A percentile compares a stretch with the other conserved stretches of the same genome.
Conservation (phyloP, 192 early-diverging fungal genomes). For the Entophlyctis luteolus region DNA sequence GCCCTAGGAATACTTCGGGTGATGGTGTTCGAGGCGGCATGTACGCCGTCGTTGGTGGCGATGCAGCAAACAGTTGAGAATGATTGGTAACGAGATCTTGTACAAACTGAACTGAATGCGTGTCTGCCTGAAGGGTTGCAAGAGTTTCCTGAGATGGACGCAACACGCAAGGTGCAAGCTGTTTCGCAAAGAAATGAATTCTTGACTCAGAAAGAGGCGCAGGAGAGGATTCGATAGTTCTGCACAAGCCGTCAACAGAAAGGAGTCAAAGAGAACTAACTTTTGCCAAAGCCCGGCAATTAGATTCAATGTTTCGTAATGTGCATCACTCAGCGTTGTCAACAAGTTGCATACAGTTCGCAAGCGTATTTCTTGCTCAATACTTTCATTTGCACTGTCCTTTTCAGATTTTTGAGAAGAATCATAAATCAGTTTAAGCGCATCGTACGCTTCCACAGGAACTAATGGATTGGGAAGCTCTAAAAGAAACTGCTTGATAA, state of each 20-base stretch:
- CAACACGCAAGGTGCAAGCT: constrained; percentile 31
- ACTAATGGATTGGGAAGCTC: constrained; percentile 32
- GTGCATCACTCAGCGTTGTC: constrained; percentile 24
- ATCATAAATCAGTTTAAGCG: constrained; percentile 30
- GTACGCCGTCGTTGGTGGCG: too few species aligned
- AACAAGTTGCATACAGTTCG: constrained; percentile 28
- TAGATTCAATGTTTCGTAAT: constrained; percentile 34
- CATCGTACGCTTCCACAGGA: constrained; percentile 28
- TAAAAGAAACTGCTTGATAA: constrained; percentile 33
- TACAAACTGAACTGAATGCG: too few species aligned
- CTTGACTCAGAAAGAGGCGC: too few species aligned
- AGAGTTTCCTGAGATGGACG: constrained; percentile 31
- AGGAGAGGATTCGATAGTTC: constrained; percentile 8
- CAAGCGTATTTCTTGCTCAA: constrained; percentile 31
- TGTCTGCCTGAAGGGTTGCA: background rate
- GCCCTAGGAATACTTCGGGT: too few species aligned
- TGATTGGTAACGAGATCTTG: too few species aligned
- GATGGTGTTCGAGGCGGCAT: too few species aligned
- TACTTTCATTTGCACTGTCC: constrained; percentile 8
- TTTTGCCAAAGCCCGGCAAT: constrained; percentile 29
- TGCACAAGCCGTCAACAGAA: background rate
- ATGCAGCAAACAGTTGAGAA: too few species aligned
- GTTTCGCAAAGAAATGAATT: too few species aligned
- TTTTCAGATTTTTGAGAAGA: constrained; percentile 10
- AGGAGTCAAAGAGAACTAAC: background rate